These are phyloP conservation scores for Eragrostis tef DNA, from an alignment of 202 grass and related monocot genomes.

Conservation along the genomic window DNA sequence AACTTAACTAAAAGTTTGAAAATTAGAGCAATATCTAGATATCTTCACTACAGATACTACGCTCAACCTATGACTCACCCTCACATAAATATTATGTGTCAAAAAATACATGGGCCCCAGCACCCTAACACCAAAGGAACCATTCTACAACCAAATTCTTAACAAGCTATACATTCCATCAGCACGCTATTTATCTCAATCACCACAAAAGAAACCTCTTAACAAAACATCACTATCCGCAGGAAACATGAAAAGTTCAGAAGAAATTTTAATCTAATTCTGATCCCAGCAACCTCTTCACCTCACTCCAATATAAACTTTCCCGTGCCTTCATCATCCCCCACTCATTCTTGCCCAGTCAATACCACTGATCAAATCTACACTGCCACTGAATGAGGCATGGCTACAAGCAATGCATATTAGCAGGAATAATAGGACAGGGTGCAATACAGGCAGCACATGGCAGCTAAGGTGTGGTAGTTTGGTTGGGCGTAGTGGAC, in stretches of 20 bases:
- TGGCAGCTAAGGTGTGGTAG: neutral
- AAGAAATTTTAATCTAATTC: neutral
- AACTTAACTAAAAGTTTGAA: conserved; percentile 26
- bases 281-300: neutral
- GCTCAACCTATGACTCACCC: no score
- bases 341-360: neutral
- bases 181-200: neutral
- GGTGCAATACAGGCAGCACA: neutral
- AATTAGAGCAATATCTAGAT: neutral
- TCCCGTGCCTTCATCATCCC: neutral
- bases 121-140: neutral
- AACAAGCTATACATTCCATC: no score
- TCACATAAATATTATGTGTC: neutral
- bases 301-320: neutral
- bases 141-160: neutral
- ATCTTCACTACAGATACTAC: neutral
- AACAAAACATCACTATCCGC: neutral
- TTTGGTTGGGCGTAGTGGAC: neutral
- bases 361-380: neutral
- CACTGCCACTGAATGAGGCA: neutral
- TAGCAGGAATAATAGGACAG: neutral
- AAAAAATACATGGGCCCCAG: neutral
- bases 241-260: neutral
- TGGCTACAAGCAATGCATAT: neutral
- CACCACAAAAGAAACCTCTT: neutral